These are phyloP conservation scores for Zalaria sp. DNA, from an alignment of 2,329 filamentous ascomycete species.

Conservation along the genomic window DNA sequence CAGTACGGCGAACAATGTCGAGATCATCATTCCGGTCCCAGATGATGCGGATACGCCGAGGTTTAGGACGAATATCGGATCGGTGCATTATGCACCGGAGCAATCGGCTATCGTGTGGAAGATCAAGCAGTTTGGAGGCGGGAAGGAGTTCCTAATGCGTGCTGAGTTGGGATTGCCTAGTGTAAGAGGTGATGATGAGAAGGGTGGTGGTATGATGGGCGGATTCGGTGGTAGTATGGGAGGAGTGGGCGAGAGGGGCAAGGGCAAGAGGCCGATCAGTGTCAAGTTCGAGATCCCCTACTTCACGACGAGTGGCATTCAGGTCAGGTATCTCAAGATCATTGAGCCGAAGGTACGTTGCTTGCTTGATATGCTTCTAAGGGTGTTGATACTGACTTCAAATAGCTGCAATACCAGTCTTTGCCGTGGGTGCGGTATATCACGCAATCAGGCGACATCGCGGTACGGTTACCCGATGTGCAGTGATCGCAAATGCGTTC, in stretches of 20 bases:
- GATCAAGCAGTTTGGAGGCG: slow-evolving; percentile 98
- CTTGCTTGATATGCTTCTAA: slow-evolving; percentile 1
- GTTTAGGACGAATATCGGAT: slow-evolving; percentile 94
- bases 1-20: slow-evolving; percentile 96
- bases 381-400: slow-evolving; percentile 4
- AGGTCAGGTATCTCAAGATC: slow-evolving; percentile 97
- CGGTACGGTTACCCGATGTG: slow-evolving; percentile 83
- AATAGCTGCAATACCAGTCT: slow-evolving; percentile 92
- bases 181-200: slow-evolving; percentile 88
- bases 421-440: slow-evolving; percentile 98
- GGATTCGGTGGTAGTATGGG: slow-evolving; percentile 96
- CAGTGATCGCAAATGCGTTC: too few species aligned
- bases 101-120: slow-evolving; percentile 98
- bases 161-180: slow-evolving; percentile 89
- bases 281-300: slow-evolving; percentile 99
- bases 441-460: slow-evolving; percentile 93
- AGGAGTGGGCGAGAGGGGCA: slow-evolving; percentile 71
- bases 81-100: slow-evolving; percentile 93
- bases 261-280: slow-evolving; percentile 91
- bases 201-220: slow-evolving; percentile 92
- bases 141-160: slow-evolving; percentile 97
- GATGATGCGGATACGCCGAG: slow-evolving; percentile 93
- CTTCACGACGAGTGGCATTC: slow-evolving; percentile 98
- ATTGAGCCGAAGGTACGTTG: slow-evolving; percentile 84
- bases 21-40: slow-evolving; percentile 92